Base-by-base conservation (phyloP, 495 filamentous ascomycete genomes). In the Daldinia caldariorum region DNA sequence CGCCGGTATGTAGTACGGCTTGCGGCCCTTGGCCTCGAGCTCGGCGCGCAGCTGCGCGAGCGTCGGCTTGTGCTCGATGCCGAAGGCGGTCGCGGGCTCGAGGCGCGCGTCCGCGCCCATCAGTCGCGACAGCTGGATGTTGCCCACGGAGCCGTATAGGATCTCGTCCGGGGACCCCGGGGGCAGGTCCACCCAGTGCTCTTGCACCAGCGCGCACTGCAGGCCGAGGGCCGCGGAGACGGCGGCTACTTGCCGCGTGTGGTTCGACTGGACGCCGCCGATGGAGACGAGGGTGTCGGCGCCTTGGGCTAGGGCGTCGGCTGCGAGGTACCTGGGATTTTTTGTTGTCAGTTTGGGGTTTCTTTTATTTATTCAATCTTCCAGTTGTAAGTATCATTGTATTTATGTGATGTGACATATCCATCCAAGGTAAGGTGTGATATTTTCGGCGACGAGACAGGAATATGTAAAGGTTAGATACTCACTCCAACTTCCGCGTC, bases 241-340 rank as follows among this genome's bases (percentile, higher is more conserved):
- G 0, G 86, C 89, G 2, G 88, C 87, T 0, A 89, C 88, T 63
- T 86, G 83, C 0, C 89, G 83, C 7, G 87, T 90, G 75, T 90
- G 88, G 80, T 90, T 91, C 29, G 83, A 87, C 70, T 90, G 89
- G 10, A 90, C 80, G 41, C 89, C 89, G 50, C 89, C 89, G 71
- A 89, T 87, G 54, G 81, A 84, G 59, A 90, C 83, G 12, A 91
- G 81, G 3, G 85, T 88, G 62, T 84, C 82, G 71, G 79, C 82
- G 16, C 82, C 81, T 60, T 84, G 79, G 54, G 78, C 74, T n/a
- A 84, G 76, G 8, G 88, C 88, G 20, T 89, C 87, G 5, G 86
- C 80, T 47, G 86, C 75, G 32, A 89, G 82, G 59, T 84, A 84
- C 76, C 82, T 84, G 45, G 1, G 54, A 39, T 39, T 26, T 26